Base-by-base conservation (phyloP, 1,284 basidiomycete genomes). In the Irpex sp. region DNA sequence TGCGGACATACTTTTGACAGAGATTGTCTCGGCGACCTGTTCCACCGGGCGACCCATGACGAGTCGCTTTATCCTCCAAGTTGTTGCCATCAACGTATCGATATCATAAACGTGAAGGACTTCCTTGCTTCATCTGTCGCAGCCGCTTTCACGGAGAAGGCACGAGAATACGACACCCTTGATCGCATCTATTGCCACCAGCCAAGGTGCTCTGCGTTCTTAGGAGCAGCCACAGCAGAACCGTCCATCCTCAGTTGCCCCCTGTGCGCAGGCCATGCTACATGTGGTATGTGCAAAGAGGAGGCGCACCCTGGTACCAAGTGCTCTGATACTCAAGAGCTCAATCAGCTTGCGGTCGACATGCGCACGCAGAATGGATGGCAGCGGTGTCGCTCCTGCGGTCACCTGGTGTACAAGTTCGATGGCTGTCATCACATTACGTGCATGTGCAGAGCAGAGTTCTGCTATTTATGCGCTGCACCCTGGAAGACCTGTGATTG, bases 401-500 rank as follows among this genome's bases (percentile, higher is more conserved):
- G 68, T 16, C 67, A 69, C 37, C 66, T 77, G 53, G 74, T 77
- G 45, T 72, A 78, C 56, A 68, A 77, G n/a, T 60, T 67, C 9
- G 65, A 72, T 35, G 77, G 77, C 0, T 78, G 76, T 64, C 75
- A 76, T 65, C 77, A 78, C 60, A 77, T 78, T 63, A 75, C 70
- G 3, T 78, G 77, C 68, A 58, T 69, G 8, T 76, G 75, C 68
- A 67, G 69, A 33, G 67, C 71, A 58, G 66, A 75, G 56, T 75
- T 78, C 66, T 75, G 75, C 63, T 75, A 85, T 63, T 61, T 82
- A 1, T 86, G 84, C 64, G 81, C 80, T 0, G 77, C 68, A 16
- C 72, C 61, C 2, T 85, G 84, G 84, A 85, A 83, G 71, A 74
- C 70, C 0, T 85, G 83, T 63, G 10, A 4, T 0, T 86, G 84